Percentiles rank a stretch among this genome's conserved stretches.
These are phyloP conservation scores for Geranomyces variabilis DNA, from an alignment of 192 early-diverging fungal genomes.

Conservation along the genomic window DNA sequence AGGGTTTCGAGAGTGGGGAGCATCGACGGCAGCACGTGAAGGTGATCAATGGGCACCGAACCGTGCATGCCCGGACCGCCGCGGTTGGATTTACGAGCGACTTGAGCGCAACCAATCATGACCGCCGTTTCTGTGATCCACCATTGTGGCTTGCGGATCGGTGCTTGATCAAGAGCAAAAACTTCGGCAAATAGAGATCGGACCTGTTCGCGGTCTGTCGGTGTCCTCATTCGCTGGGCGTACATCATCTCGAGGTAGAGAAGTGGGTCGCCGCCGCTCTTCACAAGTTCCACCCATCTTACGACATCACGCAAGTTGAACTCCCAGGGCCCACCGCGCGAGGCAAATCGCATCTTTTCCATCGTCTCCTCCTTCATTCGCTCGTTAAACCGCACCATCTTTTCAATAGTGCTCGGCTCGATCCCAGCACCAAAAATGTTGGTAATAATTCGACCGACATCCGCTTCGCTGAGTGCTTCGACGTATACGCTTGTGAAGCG, in stretches of 20 bases:
- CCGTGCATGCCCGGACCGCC: constrained; percentile 11
- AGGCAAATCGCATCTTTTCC: constrained; percentile 73
- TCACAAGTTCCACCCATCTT: constrained; percentile 86
- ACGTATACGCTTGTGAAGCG: constrained; percentile 96
- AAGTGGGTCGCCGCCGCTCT: constrained; percentile 55
- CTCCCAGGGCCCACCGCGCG: constrained; percentile 91
- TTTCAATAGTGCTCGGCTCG: constrained; percentile 18
- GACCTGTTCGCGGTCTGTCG: constrained; percentile 70
- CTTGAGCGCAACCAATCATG: constrained; percentile 23
- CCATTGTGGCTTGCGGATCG: constrained; percentile 22
- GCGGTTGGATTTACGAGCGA: constrained; percentile 27
- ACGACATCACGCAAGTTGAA: constrained; percentile 98
- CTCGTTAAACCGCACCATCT: constrained; percentile 83
- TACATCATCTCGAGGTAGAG: constrained; percentile 84
- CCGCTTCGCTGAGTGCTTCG: constrained; percentile 75
- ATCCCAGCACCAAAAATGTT: constrained; percentile 15
- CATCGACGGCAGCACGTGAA: constrained; percentile 70
- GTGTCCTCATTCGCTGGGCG: constrained; percentile 85
- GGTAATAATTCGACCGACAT: constrained; percentile 56
- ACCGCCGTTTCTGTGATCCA: constrained; percentile 23
- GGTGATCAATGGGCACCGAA: constrained; percentile 40
- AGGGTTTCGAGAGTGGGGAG: constrained; percentile 73
- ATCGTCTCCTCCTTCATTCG: constrained; percentile 85
- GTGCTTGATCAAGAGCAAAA: constrained; percentile 26
- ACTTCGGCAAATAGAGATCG: constrained; percentile 27